Percentiles rank a stretch among this genome's conserved stretches.
These are phyloP conservation scores for Coniferiporia sulphurascens DNA, from an alignment of 1,284 basidiomycete species.

Conservation along the genomic window DNA sequence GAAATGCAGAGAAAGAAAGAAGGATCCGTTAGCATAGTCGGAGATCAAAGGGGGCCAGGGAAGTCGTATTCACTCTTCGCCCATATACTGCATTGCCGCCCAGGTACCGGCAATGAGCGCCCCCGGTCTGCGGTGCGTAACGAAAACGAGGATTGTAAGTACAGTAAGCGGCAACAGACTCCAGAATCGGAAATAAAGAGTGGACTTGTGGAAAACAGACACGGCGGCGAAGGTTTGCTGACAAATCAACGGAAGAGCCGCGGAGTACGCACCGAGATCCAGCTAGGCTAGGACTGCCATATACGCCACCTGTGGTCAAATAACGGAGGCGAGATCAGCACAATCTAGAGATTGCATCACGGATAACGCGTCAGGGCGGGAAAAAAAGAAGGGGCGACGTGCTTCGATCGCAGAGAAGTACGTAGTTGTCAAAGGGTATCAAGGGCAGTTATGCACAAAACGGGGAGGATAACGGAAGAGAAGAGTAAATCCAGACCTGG, in stretches of 20 bases:
- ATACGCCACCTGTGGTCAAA: constrained; percentile 57
- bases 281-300: constrained; percentile 82
- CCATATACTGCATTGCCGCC: constrained; percentile 94
- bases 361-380: not conserved
- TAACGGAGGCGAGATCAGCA: not conserved
- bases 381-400: not conserved
- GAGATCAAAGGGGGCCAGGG: not conserved
- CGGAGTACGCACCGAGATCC: constrained; percentile 67
- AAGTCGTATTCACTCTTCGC: constrained; percentile 56
- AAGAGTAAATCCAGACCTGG: constrained; percentile 40
- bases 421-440: constrained; percentile 7
- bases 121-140: constrained; percentile 59
- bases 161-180: not conserved
- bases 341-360: not conserved
- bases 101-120: constrained; percentile 92
- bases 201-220: too few relatives aligned
- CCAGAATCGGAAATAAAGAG: constrained; percentile 14
- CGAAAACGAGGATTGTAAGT: constrained; percentile 16
- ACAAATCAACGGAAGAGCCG: constrained; percentile 13
- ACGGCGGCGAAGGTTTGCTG: too few relatives aligned
- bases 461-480: constrained; percentile 2
- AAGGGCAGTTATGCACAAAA: not conserved
- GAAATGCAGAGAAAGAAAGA: not conserved
- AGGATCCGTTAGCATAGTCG: constrained; percentile 6
- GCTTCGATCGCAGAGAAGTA: not conserved